These are phyloP conservation scores for Globisporangium solare DNA, from an alignment of 352 stramenopile genomes.

Conservation along the genomic window DNA sequence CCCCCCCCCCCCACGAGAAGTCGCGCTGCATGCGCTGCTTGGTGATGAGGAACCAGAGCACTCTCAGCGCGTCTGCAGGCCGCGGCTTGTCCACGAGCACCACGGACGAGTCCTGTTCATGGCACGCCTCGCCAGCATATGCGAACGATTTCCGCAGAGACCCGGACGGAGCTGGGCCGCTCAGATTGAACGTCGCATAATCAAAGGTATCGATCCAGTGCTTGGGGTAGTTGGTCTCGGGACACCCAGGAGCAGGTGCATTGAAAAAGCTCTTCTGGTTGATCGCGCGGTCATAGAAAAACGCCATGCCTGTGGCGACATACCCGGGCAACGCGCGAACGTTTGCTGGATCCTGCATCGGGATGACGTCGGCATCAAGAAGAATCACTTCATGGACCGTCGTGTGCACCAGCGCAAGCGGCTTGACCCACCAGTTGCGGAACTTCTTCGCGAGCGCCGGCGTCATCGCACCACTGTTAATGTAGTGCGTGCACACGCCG, in stretches of 20 bases:
- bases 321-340: conserved; percentile 28
- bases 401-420: conserved; percentile 46
- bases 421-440: conserved; percentile 55
- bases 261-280: too few species aligned
- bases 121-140: conserved; percentile 31
- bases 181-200: conserved; percentile 36
- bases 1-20: conserved; percentile 45
- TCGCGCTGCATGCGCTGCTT: conserved; percentile 20
- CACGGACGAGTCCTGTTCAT: conserved; percentile 63
- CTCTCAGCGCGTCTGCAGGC: conserved; percentile 24
- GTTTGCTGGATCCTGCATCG: conserved; percentile 35
- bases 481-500: conserved; percentile 48
- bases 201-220: conserved; percentile 32
- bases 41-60: conserved; percentile 36
- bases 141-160: conserved; percentile 31
- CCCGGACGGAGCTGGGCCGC: conserved; percentile 25
- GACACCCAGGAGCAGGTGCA: too few species aligned
- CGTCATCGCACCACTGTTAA: too few species aligned
- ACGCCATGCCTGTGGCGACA: conserved; percentile 36
- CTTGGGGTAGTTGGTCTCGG: too few species aligned
- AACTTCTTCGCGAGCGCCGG: conserved; percentile 25
- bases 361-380: conserved; percentile 49
- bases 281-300: conserved; percentile 50
- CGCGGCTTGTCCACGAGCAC: conserved; percentile 28
- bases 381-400: conserved; percentile 38